Evolutionary conservation across 2,329 filamentous ascomycete species (phyloP), one percentile per base, ranked within the genome.

Genomic region (Hymenotorrendiella dingleyae): DNA sequence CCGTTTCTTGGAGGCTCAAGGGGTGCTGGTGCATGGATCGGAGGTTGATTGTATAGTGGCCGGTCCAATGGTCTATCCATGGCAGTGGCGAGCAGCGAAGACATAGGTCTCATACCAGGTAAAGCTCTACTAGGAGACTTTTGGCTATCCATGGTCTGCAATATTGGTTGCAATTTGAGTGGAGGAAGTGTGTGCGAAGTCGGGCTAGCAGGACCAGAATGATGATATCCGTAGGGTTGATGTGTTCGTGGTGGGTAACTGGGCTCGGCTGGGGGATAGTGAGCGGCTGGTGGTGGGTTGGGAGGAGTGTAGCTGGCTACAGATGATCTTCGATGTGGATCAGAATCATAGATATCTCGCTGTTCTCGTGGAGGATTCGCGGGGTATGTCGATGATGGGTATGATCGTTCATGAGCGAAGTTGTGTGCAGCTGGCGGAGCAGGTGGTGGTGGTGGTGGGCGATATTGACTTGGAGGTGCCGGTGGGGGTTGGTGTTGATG

Each of bases 121-220:
- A 52, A 40, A 12, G 54, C 41, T 12, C 42, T 46, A 21, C 49
- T 40, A 10, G 67, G 45, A 57, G 57, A 38, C 19, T 38, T 46
- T n/a, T n/a, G n/a, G n/a, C n/a, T n/a, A n/a, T n/a, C n/a, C n/a
- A n/a, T n/a, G n/a, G n/a, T n/a, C n/a, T n/a, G n/a, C n/a, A n/a
- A n/a, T n/a, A 30, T 35, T 11, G 10, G 8, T 6, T 14, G 36
- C 17, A 14, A 8, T 12, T 36, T 36, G 20, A 21, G 33, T 12
- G 17, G 17, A n/a, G 33, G 33, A 23, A 38, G 23, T 6, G 22
- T 7, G 22, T 19, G 39, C 14, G 49, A 33, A 22, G 47, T 32
- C 10, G 53, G 49, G 28, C 41, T 42, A 10, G 33, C 35, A 38
- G 39, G 23, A 27, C 27, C n/a, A n/a, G n/a, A n/a, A n/a, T n/a